Conservation (phyloP, 148 eudicot species). For the Polygonum maritimum region DNA sequence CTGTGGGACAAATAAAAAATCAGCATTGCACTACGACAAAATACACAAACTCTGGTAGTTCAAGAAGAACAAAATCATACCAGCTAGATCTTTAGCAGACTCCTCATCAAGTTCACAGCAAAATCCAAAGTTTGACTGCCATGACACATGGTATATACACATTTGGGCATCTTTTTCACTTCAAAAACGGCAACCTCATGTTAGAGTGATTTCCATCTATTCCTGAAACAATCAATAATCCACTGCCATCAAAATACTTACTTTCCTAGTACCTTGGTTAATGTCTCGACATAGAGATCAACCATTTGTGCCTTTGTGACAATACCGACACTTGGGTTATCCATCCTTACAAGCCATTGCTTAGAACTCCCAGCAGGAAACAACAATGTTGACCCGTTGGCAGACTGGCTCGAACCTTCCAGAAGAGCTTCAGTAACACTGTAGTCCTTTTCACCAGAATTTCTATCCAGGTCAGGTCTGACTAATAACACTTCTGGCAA, state of each 20-base stretch:
- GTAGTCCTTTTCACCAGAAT: slow-evolving; percentile 38
- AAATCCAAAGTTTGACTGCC: slow-evolving; percentile 65
- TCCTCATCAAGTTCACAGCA: slow-evolving; percentile 76
- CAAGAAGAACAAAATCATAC: slow-evolving; percentile 24
- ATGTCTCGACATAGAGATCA: slow-evolving; percentile 44
- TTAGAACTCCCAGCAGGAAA: slow-evolving; percentile 51
- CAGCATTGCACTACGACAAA: neutral
- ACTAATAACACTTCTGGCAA: slow-evolving; percentile 59
- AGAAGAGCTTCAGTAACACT: slow-evolving; percentile 19
- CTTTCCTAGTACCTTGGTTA: slow-evolving; percentile 67
- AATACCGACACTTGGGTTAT: slow-evolving; percentile 33
- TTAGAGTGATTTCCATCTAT: neutral
- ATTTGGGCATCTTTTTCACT: slow-evolving; percentile 85
- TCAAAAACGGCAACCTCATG: slow-evolving; percentile 10
- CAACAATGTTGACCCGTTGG: slow-evolving; percentile 22
- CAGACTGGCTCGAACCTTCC: slow-evolving; percentile 13
- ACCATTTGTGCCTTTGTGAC: slow-evolving; percentile 49
- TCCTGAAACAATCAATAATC: slow-evolving; percentile 12
- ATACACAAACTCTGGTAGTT: neutral
- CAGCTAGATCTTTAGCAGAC: slow-evolving; percentile 52
- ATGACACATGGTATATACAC: slow-evolving; percentile 70
- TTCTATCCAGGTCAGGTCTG: slow-evolving; percentile 47
- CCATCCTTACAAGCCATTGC: slow-evolving; percentile 66
- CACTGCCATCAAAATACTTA: slow-evolving; percentile 25
- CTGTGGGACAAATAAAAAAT: slow-evolving; percentile 29